Evolutionary conservation across 78 protist genomes (phyloP), one percentile per base, ranked within the genome.

Genomic region (Blattamonas nauphoetae): DNA sequence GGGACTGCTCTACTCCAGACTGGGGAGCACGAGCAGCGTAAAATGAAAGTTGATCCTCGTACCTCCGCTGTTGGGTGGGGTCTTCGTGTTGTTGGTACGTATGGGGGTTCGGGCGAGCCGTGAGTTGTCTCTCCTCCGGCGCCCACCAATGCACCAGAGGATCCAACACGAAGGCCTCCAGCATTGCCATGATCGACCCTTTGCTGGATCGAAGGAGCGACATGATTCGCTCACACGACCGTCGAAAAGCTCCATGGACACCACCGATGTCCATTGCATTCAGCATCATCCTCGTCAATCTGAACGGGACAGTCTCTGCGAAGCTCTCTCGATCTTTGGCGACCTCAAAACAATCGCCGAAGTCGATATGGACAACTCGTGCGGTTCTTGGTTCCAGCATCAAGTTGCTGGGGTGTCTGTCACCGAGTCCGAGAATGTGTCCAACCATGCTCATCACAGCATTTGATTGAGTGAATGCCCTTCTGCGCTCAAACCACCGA

Each of bases 161-260:
- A 88, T 98, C 99, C 91, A 98, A 93, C 6, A 98, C 98, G 87
- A 97, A 98, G 3, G 99, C 99, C 92, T 98, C 99, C 0, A 98
- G 93, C 91, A 98, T 96, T 4, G 99, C 99, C 97, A 97, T 94
- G 36, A 98, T 88, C 0, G 93, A 44, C 85, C 96, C 99, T 42
- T 93, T 88, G 92, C 97, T 86, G 21, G 86, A 88, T 33, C 99
- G 86, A 38, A 99, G 91, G 43, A 98, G 94, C 0, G 89, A 63
- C 98, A 99, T 93, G 2, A 95, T 97, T 3, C 64, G 21, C 87
- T 97, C 98, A 89, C 98, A 95, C 34, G 99, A 97, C 3, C 85
- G 41, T 44, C 99, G 90, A 91, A 92, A 99, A 45, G 80, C 92
- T 36, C 99, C 99, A 78, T 97, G 99, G 33, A 97, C 90, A 1